These are phyloP conservation scores for Linnemannia schmuckeri DNA, from an alignment of 192 early-diverging fungal genomes.

Conservation along the genomic window DNA sequence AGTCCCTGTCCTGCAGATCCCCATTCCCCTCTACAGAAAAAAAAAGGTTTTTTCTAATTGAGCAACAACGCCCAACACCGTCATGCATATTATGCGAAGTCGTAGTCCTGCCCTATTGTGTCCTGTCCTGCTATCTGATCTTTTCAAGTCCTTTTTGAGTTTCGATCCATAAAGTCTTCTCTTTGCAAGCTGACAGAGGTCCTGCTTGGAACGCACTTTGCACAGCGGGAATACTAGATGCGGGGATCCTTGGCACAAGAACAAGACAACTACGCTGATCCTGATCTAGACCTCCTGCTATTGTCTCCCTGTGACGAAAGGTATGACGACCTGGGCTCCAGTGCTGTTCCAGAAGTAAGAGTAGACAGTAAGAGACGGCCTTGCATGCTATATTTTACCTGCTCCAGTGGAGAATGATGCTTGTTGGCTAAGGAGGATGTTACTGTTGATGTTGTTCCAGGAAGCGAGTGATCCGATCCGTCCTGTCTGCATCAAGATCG, in stretches of 20 bases:
- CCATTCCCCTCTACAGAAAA: neutral
- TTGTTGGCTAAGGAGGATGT: neutral
- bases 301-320: too few relatives aligned
- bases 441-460: neutral
- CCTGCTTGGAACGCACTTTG: too few relatives aligned
- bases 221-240: too few relatives aligned
- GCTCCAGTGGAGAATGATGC: conserved; percentile 28
- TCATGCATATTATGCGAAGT: neutral
- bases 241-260: too few relatives aligned
- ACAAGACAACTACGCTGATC: too few relatives aligned
- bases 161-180: neutral
- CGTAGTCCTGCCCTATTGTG: neutral
- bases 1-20: neutral
- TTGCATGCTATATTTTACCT: conserved; percentile 8
- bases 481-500: neutral
- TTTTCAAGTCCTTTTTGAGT: neutral
- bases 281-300: too few relatives aligned
- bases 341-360: too few relatives aligned
- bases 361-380: too few relatives aligned
- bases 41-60: neutral
- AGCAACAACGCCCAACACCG: neutral
- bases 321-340: too few relatives aligned
- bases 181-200: too few relatives aligned
- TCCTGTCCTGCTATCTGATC: neutral
- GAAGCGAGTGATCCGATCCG: conserved; percentile 7